A percentile compares a stretch with the other conserved stretches of the same genome.
phyloP scores from a whole-genome alignment of 2,329 filamentous ascomycete species.

The Exophiala spinifera region DNA sequence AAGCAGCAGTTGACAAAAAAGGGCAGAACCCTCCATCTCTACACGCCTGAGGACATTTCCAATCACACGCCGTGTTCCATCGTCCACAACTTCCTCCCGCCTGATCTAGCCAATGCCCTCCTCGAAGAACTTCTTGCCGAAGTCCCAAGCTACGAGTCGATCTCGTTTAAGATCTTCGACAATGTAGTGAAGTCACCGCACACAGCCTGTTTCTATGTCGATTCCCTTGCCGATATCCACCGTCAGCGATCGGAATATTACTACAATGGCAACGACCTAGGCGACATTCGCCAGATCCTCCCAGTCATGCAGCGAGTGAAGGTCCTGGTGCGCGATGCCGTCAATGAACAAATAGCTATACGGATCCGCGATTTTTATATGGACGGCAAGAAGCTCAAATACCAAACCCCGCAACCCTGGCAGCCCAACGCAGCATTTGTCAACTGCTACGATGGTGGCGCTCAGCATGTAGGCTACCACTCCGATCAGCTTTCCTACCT shows the following conservation, averaged over 20 bases:
- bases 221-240: constrained; percentile 65
- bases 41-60: constrained; percentile 75
- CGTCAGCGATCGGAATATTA: constrained; percentile 75
- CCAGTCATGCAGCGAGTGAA: constrained; percentile 71
- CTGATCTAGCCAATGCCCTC: constrained; percentile 68
- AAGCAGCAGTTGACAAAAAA: constrained; percentile 63
- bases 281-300: constrained; percentile 72
- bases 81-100: constrained; percentile 82
- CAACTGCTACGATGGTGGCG: constrained; percentile 83
- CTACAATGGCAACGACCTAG: constrained; percentile 76
- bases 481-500: constrained; percentile 91
- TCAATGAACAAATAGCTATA: constrained; percentile 72
- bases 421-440: constrained; percentile 86
- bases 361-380: constrained; percentile 70
- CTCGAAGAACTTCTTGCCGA: constrained; percentile 74
- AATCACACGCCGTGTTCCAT: constrained; percentile 85
- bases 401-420: constrained; percentile 69
- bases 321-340: constrained; percentile 65
- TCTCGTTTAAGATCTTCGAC: constrained; percentile 83
- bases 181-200: constrained; percentile 82
- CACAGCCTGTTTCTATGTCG: constrained; percentile 78
- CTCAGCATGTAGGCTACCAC: constrained; percentile 86
- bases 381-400: constrained; percentile 67
- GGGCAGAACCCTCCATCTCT: constrained; percentile 80
- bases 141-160: constrained; percentile 65